Conservation (phyloP, 1,139 yeast genomes). For the Pichia sp. region DNA sequence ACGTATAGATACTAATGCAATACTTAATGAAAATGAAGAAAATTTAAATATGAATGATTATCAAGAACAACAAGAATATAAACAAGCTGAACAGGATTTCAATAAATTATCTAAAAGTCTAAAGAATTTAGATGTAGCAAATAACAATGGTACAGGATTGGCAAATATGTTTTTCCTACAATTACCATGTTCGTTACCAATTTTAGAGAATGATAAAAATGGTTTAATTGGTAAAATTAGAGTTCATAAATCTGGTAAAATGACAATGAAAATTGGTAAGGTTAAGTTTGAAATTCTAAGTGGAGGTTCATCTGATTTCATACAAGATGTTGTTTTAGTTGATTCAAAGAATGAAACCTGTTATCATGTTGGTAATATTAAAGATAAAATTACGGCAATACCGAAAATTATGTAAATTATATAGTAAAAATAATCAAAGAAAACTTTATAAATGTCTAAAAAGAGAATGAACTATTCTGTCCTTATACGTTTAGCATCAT, state of each 20-base stretch:
- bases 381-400: constrained; percentile 45
- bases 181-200: constrained; percentile 63
- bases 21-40: constrained; percentile 13
- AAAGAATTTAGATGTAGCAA: constrained; percentile 10
- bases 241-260: constrained; percentile 74
- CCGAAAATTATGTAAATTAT: constrained; percentile 30
- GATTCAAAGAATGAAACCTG: constrained; percentile 42
- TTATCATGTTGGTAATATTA: constrained; percentile 55
- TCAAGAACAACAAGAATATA: constrained; percentile 31
- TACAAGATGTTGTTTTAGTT: constrained; percentile 68
- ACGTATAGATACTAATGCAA: not conserved
- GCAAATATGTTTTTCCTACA: constrained; percentile 48
- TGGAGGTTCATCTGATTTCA: constrained; percentile 67
- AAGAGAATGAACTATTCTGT: constrained; percentile 10
- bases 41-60: constrained; percentile 20
- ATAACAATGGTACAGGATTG: not conserved
- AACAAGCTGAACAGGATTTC: constrained; percentile 32
- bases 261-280: constrained; percentile 68
- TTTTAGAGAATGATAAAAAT: constrained; percentile 32
- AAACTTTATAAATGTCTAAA: not conserved
- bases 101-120: constrained; percentile 28
- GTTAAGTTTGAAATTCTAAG: constrained; percentile 60
- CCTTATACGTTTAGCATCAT: constrained; percentile 8
- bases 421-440: not conserved
- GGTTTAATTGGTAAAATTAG: constrained; percentile 71